A percentile compares a stretch with the other conserved stretches of the same genome.
Evolutionary conservation across 2,329 filamentous ascomycete species (phyloP).

Genomic region (Orbilia quercus): DNA sequence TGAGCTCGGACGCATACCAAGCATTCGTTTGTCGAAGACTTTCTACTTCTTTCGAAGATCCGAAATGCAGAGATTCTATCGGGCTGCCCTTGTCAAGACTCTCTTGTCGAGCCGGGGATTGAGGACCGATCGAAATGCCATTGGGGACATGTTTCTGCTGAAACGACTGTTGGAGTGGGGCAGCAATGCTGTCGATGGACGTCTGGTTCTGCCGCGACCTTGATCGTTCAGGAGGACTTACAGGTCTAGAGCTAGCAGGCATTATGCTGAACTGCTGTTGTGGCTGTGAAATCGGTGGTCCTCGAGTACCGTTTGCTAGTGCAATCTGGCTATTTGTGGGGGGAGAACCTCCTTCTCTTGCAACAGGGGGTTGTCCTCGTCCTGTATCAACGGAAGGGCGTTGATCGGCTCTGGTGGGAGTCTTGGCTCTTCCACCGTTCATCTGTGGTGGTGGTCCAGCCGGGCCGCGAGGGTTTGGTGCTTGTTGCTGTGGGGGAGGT

Average conservation of each 20-base stretch:
- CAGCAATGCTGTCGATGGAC: conserved; percentile 47
- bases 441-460: conserved; percentile 33
- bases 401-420: conserved; percentile 66
- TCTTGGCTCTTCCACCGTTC: conserved; percentile 64
- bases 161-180: conserved; percentile 32
- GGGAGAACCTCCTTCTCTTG: conserved; percentile 43
- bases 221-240: conserved; percentile 56
- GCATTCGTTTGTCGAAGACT: conserved; percentile 85
- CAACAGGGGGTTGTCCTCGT: conserved; percentile 27
- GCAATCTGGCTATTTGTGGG: conserved; percentile 53
- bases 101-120: conserved; percentile 40
- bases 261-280: conserved; percentile 36
- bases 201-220: conserved; percentile 58
- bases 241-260: conserved; percentile 20
- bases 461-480: conserved; percentile 68
- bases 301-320: conserved; percentile 40
- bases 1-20: conserved; percentile 96
- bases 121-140: conserved; percentile 41
- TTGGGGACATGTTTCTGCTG: conserved; percentile 40
- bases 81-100: conserved; percentile 31
- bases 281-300: conserved; percentile 4
- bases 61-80: conserved; percentile 16
- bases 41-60: conserved; percentile 78
- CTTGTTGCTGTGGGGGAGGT: conserved; percentile 74
- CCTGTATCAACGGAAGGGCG: conserved; percentile 64